Evolutionary conservation across 768 basidiomycete species (phyloP), one percentile per base, ranked within the genome.

Genomic region (Tylopilus rubrobrunneus): DNA sequence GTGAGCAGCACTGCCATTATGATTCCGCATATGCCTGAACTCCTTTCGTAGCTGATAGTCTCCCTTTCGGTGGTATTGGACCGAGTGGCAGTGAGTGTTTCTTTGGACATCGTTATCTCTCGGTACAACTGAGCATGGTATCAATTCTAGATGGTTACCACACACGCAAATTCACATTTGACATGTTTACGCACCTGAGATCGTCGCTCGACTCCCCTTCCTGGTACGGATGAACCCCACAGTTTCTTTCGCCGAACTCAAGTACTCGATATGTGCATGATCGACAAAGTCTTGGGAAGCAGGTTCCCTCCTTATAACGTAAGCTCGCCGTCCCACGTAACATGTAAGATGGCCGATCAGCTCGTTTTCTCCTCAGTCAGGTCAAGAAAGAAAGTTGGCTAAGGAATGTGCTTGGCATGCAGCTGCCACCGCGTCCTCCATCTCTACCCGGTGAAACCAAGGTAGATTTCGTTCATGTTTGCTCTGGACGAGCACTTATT

Each of bases 61-160:
- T 89, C 33, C 88, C 89, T 7, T 87, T 91, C 53, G 89, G 89
- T 36, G 89, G 89, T 27, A 75, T 80, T 40, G 89, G 89, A 2
- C 71, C 76, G 5, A 87, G 85, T 61, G 89, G 89, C 67, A 79
- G 89, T 89, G 66, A 58, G 86, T 65, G 4, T 19, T 17, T 37
- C 60, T 17, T 28, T 45, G 50, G 51, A 51, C 36, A 15, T 12
- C 45, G 3, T 6, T 46, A 4, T 6, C 11, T 15, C 12, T 29
- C 29, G 37, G 36, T 15, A 29, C 11, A 25, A 49, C 23, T 36
- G 33, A 56, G 40, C 25, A 0, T 2, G 39, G 9, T 29, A 46
- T 43, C n/a, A 8, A 45, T 6, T 27, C n/a, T 36, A 86, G 89
- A 75, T 53, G 85, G 91, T 12, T 74, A 77, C 51, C 83, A 87